Evolutionary conservation across 139 green algal species (phyloP).

Genomic region (Micromonas commoda): DNA sequence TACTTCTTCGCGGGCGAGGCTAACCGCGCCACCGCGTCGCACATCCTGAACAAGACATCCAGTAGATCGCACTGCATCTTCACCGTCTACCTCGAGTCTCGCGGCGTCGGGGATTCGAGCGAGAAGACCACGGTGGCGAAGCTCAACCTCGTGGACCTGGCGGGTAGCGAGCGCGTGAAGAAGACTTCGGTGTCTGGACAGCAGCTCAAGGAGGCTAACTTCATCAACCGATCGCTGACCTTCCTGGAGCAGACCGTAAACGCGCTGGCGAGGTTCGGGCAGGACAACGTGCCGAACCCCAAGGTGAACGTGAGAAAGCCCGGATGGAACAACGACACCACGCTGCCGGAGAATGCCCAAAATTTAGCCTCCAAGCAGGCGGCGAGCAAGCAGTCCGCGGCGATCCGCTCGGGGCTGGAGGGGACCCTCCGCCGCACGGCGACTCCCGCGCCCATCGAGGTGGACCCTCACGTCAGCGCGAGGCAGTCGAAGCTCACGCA

Average conservation of each 20-base stretch:
- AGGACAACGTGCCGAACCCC: slow-evolving; percentile 38
- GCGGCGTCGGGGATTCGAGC: slow-evolving; percentile 32
- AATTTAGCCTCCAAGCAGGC: no score
- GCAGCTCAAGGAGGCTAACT: slow-evolving; percentile 59
- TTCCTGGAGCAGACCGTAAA: slow-evolving; percentile 75
- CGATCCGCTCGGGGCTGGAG: no score
- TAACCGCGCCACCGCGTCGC: slow-evolving; percentile 47
- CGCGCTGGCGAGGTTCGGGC: slow-evolving; percentile 37
- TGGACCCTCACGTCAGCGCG: no score
- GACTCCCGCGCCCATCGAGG: no score
- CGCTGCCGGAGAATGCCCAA: no score
- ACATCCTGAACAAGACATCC: slow-evolving; percentile 56
- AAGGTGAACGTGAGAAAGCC: no score
- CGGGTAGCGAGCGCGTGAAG: slow-evolving; percentile 72
- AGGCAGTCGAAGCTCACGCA: slow-evolving; percentile 72
- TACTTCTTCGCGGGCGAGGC: slow-evolving; percentile 64
- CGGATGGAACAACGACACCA: no score
- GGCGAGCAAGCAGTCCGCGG: no score
- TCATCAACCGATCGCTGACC: slow-evolving; percentile 76
- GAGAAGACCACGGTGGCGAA: slow-evolving; percentile 54
- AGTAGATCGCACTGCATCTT: slow-evolving; percentile 66
- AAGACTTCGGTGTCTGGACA: slow-evolving; percentile 55
- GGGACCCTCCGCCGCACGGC: no score
- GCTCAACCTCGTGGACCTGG: slow-evolving; percentile 63
- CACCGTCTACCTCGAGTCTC: slow-evolving; percentile 52